Conservation (phyloP, 371 early-diverging fungal genomes). For the Saksenaea vasiformis region DNA sequence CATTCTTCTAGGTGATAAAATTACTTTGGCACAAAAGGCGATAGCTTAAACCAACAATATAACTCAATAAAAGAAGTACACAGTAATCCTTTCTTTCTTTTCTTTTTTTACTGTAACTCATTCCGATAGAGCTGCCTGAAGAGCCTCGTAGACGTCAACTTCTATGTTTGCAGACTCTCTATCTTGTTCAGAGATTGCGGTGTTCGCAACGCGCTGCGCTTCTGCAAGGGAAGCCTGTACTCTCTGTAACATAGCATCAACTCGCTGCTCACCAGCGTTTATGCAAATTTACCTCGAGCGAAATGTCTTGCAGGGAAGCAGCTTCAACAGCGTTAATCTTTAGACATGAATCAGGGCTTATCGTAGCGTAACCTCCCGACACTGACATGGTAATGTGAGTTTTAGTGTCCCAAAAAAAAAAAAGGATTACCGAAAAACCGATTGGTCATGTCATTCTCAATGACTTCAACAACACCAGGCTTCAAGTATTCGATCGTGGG, state of each 20-base stretch:
- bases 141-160: constrained; percentile 88
- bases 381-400: constrained; percentile 51
- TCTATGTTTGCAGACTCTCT: constrained; percentile 87
- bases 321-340: constrained; percentile 98
- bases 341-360: constrained; percentile 95
- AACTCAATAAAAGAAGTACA: constrained; percentile 12
- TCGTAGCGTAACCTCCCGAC: constrained; percentile 95
- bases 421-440: constrained; percentile 86
- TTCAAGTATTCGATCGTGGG: constrained; percentile 95
- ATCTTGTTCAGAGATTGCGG: constrained; percentile 72
- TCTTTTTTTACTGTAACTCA: constrained; percentile 23
- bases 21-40: constrained; percentile 60
- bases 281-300: constrained; percentile 59
- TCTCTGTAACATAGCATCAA: constrained; percentile 48
- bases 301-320: constrained; percentile 85
- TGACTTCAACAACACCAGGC: constrained; percentile 89
- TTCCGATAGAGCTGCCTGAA: constrained; percentile 63
- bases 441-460: constrained; percentile 75
- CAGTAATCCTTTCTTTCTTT: neutral
- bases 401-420: neutral
- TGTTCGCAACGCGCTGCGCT: constrained; percentile 71
- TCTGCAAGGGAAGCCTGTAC: constrained; percentile 81
- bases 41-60: constrained; percentile 22
- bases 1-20: constrained; percentile 47
- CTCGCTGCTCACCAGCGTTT: constrained; percentile 6